Percentiles rank a stretch among this genome's conserved stretches.
These are phyloP conservation scores for Claviceps sp. DNA, from an alignment of 2,329 filamentous ascomycete genomes.

Conservation along the genomic window DNA sequence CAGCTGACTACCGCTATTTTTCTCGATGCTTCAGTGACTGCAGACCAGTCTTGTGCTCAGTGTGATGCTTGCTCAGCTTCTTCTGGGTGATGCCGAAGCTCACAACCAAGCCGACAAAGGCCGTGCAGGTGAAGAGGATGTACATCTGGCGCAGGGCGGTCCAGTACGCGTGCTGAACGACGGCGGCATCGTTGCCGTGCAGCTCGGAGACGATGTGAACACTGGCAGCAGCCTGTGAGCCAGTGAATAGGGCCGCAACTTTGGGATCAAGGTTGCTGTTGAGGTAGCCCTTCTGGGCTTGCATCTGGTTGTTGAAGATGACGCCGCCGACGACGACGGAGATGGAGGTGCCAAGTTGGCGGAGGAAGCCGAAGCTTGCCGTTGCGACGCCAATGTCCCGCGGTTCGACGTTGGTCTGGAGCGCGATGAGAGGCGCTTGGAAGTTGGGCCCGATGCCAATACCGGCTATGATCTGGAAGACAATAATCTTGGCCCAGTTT, in stretches of 20 bases:
- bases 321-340: slow-evolving; percentile 65
- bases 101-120: slow-evolving; percentile 32
- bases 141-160: slow-evolving; percentile 41
- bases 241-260: slow-evolving; percentile 38
- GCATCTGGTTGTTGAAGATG: slow-evolving; percentile 65
- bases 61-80: slow-evolving; percentile 40
- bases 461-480: slow-evolving; percentile 51
- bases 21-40: slow-evolving; percentile 24
- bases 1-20: slow-evolving; percentile 6
- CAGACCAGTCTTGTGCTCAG: slow-evolving; percentile 45
- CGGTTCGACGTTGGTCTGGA: slow-evolving; percentile 48
- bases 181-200: slow-evolving; percentile 26
- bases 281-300: slow-evolving; percentile 36
- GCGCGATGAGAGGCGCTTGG: slow-evolving; percentile 53
- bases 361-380: slow-evolving; percentile 52
- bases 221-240: slow-evolving; percentile 47
- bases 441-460: slow-evolving; percentile 56
- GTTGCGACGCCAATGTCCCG: slow-evolving; percentile 57
- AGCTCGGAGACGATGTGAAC: slow-evolving; percentile 43
- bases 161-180: slow-evolving; percentile 35
- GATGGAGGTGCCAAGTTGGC: slow-evolving; percentile 54
- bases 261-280: slow-evolving; percentile 34
- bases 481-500: slow-evolving; percentile 41
- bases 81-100: slow-evolving; percentile 35
- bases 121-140: slow-evolving; percentile 39